These are phyloP conservation scores for Vitis hybrid DNA, from an alignment of 177 flowering plant species.

Conservation along the genomic window DNA sequence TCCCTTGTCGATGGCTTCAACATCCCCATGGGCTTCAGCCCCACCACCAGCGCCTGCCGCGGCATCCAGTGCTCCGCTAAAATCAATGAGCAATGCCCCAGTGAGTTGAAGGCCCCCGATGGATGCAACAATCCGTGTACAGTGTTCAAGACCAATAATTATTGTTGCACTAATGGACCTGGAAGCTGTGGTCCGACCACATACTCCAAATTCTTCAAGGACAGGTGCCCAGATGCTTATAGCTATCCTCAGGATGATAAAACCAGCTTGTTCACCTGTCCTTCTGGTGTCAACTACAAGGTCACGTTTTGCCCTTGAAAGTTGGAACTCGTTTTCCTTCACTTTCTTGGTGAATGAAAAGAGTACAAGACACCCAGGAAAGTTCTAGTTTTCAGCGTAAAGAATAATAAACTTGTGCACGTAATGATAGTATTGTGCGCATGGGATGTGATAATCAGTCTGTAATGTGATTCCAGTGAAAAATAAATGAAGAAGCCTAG, in stretches of 20 bases:
- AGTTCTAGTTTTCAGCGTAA: no score
- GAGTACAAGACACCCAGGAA: no score
- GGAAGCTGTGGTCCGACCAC: slow-evolving; percentile 20
- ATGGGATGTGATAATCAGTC: no score
- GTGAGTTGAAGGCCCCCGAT: slow-evolving; percentile 8
- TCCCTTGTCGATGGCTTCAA: slow-evolving; percentile 36
- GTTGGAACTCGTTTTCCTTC: neutral
- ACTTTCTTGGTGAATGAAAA: no score
- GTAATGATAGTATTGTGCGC: no score
- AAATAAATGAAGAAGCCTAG: no score
- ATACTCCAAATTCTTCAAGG: slow-evolving; percentile 27
- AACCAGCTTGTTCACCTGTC: slow-evolving; percentile 32
- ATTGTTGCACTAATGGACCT: slow-evolving; percentile 15
- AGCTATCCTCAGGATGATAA: slow-evolving; percentile 32
- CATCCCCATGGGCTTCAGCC: slow-evolving; percentile 29
- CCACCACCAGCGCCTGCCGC: slow-evolving; percentile 15
- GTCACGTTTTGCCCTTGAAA: slow-evolving; percentile 31
- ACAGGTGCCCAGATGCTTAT: slow-evolving; percentile 28
- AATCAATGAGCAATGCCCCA: slow-evolving; percentile 29
- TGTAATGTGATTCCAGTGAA: no score
- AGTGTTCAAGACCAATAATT: slow-evolving; percentile 27
- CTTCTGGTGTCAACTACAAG: slow-evolving; percentile 25
- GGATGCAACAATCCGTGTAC: slow-evolving; percentile 34
- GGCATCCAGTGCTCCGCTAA: slow-evolving; percentile 22
- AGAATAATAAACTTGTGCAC: no score